Conservation (phyloP, 2,329 filamentous ascomycete species). For the Sporothrix mexicana region DNA sequence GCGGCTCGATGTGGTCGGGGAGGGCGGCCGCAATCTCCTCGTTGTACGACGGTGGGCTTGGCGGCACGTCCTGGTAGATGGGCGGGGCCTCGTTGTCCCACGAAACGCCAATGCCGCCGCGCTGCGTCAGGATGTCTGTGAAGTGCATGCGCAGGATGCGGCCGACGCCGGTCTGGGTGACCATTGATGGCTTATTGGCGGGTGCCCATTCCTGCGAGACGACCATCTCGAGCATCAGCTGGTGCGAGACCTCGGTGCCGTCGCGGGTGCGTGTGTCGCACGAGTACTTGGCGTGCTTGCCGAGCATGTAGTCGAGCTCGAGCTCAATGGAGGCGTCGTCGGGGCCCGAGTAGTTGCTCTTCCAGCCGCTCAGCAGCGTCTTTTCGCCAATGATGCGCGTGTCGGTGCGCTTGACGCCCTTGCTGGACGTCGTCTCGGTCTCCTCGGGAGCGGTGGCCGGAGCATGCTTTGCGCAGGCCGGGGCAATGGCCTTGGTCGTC, state of each 20-base stretch:
- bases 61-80: conserved; percentile 90
- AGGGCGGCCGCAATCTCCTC: conserved; percentile 44
- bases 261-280: conserved; percentile 78
- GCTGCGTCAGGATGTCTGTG: conserved; percentile 78
- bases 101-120: conserved; percentile 84
- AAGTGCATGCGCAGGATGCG: conserved; percentile 94
- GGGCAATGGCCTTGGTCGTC: conserved; percentile 76
- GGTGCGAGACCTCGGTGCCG: conserved; percentile 81
- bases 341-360: conserved; percentile 64
- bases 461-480: conserved; percentile 78
- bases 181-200: conserved; percentile 68
- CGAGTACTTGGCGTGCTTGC: conserved; percentile 64
- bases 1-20: conserved; percentile 50
- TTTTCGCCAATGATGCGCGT: conserved; percentile 78
- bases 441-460: conserved; percentile 43
- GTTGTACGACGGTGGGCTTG: conserved; percentile 76
- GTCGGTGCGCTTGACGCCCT: conserved; percentile 76
- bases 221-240: conserved; percentile 89
- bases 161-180: conserved; percentile 87
- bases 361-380: conserved; percentile 88
- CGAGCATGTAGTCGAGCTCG: conserved; percentile 77
- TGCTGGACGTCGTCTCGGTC: conserved; percentile 44
- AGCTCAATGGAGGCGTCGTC: conserved; percentile 71
- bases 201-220: conserved; percentile 88
- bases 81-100: conserved; percentile 98